Evolutionary conservation across 306 rosid species (phyloP).

Genomic region (Canavalia ensiformis): DNA sequence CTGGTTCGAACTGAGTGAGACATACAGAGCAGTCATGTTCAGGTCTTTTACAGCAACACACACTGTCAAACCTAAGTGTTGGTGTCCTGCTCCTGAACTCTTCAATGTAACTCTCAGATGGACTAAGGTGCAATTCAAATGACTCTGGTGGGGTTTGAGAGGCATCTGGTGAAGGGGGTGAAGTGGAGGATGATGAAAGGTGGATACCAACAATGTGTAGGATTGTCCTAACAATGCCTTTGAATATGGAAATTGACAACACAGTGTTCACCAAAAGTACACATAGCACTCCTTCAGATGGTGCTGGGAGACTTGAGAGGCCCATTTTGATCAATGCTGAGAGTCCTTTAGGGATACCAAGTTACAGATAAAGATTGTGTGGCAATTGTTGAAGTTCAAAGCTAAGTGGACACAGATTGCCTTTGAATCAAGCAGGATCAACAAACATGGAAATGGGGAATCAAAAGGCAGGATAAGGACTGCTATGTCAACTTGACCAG

Average conservation of each 20-base stretch:
- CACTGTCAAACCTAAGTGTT: slow-evolving; percentile 59
- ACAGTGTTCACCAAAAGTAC: slow-evolving; percentile 78
- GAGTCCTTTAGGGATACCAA: slow-evolving; percentile 9
- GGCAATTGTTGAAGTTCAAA: slow-evolving; percentile 28
- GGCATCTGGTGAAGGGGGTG: slow-evolving; percentile 54
- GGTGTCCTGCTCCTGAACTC: slow-evolving; percentile 71
- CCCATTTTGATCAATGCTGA: slow-evolving; percentile 68
- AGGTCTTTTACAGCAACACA: slow-evolving; percentile 49
- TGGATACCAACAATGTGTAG: slow-evolving; percentile 73
- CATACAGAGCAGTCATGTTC: slow-evolving; percentile 87
- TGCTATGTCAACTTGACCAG: slow-evolving; percentile 33
- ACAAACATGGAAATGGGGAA: slow-evolving; percentile 34
- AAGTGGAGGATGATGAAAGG: slow-evolving; percentile 63
- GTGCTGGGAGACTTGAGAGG: slow-evolving; percentile 92
- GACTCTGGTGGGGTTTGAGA: slow-evolving; percentile 59
- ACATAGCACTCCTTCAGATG: slow-evolving; percentile 89
- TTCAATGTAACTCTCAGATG: slow-evolving; percentile 64
- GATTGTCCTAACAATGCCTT: slow-evolving; percentile 77
- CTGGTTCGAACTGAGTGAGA: slow-evolving; percentile 72
- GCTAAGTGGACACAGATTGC: slow-evolving; percentile 14
- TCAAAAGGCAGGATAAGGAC: neutral
- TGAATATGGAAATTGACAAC: slow-evolving; percentile 76
- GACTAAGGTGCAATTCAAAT: slow-evolving; percentile 50
- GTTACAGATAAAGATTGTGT: slow-evolving; percentile 9
- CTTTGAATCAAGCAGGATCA: slow-evolving; percentile 43